Conservation (phyloP, 2,329 filamentous ascomycete genomes). For the Penicillium sp. region DNA sequence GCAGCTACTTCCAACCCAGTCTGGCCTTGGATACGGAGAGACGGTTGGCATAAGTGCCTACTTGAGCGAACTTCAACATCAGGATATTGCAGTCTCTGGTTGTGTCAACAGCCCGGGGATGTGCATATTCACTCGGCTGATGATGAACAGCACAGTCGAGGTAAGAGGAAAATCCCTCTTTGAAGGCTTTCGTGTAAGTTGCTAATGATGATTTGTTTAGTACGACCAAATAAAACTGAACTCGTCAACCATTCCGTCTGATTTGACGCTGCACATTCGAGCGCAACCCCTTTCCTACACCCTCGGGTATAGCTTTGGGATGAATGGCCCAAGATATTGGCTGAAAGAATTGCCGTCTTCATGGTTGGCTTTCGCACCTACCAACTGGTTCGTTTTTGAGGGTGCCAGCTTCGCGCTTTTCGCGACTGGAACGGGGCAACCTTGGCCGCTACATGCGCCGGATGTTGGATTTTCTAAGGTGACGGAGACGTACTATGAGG, state of each 20-base stretch:
- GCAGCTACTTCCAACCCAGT: neutral
- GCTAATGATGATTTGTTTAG: neutral
- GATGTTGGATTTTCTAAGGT: neutral
- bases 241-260: neutral
- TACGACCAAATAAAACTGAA: neutral
- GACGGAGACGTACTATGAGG: neutral
- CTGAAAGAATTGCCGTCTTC: neutral
- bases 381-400: neutral
- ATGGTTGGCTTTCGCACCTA: neutral
- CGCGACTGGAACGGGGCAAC: neutral
- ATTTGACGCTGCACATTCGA: neutral
- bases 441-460: neutral
- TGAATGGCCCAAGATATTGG: neutral
- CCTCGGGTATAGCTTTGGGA: neutral
- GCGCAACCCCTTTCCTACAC: neutral
- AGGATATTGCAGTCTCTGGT: neutral
- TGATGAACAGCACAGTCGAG: slow-evolving; percentile 17
- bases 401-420: neutral
- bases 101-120: neutral
- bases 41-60: neutral
- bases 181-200: too few species aligned
- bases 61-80: neutral
- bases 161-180: neutral
- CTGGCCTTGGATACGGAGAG: neutral
- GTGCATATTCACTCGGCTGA: slow-evolving; percentile 25